Evolutionary conservation across 1,284 basidiomycete genomes (phyloP), one percentile per base, ranked within the genome.

Genomic region (Ceratobasidium sp.): DNA sequence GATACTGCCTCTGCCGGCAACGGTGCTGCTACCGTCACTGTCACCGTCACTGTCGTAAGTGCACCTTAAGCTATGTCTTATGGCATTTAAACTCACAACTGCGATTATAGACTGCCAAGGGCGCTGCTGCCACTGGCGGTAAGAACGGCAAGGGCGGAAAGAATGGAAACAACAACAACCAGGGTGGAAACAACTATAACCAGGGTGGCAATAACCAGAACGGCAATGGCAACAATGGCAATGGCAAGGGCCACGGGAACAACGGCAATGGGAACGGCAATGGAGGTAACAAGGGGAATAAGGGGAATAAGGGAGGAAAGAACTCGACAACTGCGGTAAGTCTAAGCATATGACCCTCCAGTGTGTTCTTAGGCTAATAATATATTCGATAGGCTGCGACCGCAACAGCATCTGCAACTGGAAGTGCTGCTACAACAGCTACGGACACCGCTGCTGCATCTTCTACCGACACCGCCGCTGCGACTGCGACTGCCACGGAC

Each of bases 21-120:
- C 4, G 63, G 14, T 45, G 41, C 47, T 19, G 67, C 59, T 4
- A 71, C 67, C 29, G 67, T 71, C 24, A 71, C 67, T n/a, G 41
- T 41, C 22, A 71, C 66, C 17, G 56, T 66, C 33, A 66, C 64
- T 50, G 67, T 71, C 11, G 66, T 69, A 57, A 27, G 66, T 31
- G 4, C n/a, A 22, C 2, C 57, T 48, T 57, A 11, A 15, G 14
- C 29, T 24, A 24, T 44, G 33, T 4, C 14, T 41, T 54, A 15
- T 24, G 2, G 24, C 1, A n/a, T n/a, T n/a, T n/a, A 6, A n/a
- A 31, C 47, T 64, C 14, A 50, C 14, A 5, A 19, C 33, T 36
- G 24, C 24, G n/a, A n/a, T 2, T n/a, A 29, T 51, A 66, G 64
- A 57, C 51, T 54, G 65, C 53, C 53, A 56, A 36, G 11, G 50